Evolutionary conservation across 129 eudicot species (phyloP), one percentile per base, ranked within the genome.

Genomic region (Artemisia annua): DNA sequence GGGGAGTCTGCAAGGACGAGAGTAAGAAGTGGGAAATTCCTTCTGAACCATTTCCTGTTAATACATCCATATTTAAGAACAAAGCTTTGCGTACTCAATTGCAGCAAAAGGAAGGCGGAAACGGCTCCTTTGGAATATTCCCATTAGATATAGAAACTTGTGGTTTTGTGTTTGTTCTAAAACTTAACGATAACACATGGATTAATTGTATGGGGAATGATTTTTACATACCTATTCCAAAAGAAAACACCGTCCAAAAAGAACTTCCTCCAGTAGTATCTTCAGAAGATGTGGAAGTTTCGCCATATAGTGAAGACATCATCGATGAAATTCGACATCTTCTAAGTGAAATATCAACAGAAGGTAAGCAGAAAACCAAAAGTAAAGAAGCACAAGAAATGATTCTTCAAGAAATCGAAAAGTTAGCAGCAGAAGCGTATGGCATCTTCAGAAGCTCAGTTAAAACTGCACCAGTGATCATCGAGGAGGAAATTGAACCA

Each of bases 401-500:
- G 53, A 90, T 95, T 71, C 97, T 90, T 78, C 97, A 83, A 78
- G 99, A 95, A 63, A 95, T 95, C 19, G 99, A 95, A 81, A 95
- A 88, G 82, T 78, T 90, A 69, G 99, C 97, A 64, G 99, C 99
- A 60, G 97, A 95, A 86, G 99, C 99, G 28, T 95, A 95, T 50
- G 71, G 97, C 67, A 81, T 95, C 46, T 95, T 90, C 81, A 85
- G 99, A 87, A 82, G 85, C 79, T 76, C 94, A 26, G 67, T 78
- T 69, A 84, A 82, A 66, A 65, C 80, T 13, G 66, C 73, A 69
- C 75, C 85, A 10, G 89, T 79, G 72, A 79, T 11, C 62, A 81
- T 64, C 58, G 63, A 66, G 16, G 97, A 87, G 77, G 86, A 75
- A 49, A 14, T 50, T 48, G 77, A 79, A 69, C 75, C 85, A 12